These are phyloP conservation scores for Leishmania amazonensis DNA, from an alignment of 208 protist species.

Conservation along the genomic window DNA sequence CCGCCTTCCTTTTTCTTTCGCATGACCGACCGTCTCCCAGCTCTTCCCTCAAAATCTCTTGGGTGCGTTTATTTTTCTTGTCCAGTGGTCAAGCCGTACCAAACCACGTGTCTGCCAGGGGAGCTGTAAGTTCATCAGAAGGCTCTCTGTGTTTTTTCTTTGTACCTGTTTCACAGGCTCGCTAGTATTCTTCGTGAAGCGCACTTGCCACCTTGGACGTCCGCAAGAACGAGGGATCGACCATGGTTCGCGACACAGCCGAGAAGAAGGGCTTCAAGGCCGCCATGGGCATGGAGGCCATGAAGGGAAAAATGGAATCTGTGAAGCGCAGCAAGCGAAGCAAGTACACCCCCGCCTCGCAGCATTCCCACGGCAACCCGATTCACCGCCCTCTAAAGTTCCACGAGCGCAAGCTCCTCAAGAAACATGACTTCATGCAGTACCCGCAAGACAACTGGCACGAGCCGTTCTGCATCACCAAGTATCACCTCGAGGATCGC, in stretches of 20 bases:
- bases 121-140: neutral
- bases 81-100: neutral
- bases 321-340: constrained; percentile 82
- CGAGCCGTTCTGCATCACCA: constrained; percentile 91
- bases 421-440: constrained; percentile 94
- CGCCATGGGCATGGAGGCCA: constrained; percentile 44
- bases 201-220: neutral
- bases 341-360: constrained; percentile 76
- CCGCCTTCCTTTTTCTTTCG: neutral
- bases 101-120: neutral
- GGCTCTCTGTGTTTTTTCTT: neutral
- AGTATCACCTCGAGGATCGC: constrained; percentile 92
- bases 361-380: constrained; percentile 80
- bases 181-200: neutral
- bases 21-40: neutral
- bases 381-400: constrained; percentile 88
- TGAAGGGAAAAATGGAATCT: constrained; percentile 55
- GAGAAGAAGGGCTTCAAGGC: constrained; percentile 57
- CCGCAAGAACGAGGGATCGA: neutral
- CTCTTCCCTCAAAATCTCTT: neutral
- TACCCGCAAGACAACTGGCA: constrained; percentile 93
- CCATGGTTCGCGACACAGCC: constrained; percentile 67
- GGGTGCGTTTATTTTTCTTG: neutral
- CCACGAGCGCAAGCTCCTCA: constrained; percentile 90
- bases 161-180: neutral